These are phyloP conservation scores for Cladosporium colombiae DNA, from an alignment of 2,329 filamentous ascomycete species.

Conservation along the genomic window DNA sequence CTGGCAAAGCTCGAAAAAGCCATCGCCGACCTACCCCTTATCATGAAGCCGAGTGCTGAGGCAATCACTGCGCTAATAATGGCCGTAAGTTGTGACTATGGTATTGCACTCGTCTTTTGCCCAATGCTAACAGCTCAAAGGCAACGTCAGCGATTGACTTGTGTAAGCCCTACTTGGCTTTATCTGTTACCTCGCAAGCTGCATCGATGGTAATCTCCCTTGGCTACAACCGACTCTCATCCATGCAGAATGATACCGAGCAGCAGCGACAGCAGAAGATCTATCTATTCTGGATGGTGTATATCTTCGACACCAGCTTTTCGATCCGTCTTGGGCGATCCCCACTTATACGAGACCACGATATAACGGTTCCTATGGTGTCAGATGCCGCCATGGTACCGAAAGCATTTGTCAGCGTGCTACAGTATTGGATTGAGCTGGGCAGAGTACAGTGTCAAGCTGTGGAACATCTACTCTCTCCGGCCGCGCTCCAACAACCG, in stretches of 20 bases:
- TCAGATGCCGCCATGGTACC: slow-evolving; percentile 18
- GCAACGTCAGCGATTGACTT: slow-evolving; percentile 63
- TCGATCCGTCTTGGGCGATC: slow-evolving; percentile 59
- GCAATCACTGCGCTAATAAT: slow-evolving; percentile 22
- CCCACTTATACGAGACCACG: slow-evolving; percentile 59
- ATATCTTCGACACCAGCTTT: slow-evolving; percentile 60
- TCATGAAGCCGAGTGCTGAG: slow-evolving; percentile 22
- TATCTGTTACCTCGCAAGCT: slow-evolving; percentile 62
- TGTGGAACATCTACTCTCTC: slow-evolving; percentile 11
- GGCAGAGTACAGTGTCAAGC: slow-evolving; percentile 60
- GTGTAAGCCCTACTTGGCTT: slow-evolving; percentile 64
- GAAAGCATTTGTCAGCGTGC: slow-evolving; percentile 51
- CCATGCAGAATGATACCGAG: slow-evolving; percentile 20
- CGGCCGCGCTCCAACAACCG: slow-evolving; percentile 20
- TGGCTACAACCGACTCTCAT: slow-evolving; percentile 28
- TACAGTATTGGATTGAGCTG: slow-evolving; percentile 57
- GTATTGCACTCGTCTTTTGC: neutral
- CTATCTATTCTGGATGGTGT: slow-evolving; percentile 60
- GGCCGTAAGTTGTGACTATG: slow-evolving; percentile 17
- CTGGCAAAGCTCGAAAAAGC: slow-evolving; percentile 17
- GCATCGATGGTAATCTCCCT: slow-evolving; percentile 63
- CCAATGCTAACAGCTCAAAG: slow-evolving; percentile 38
- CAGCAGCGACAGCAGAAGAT: slow-evolving; percentile 35
- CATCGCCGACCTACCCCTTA: slow-evolving; percentile 21
- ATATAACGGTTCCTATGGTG: slow-evolving; percentile 54